A percentile compares a stretch with the other conserved stretches of the same genome.
Evolutionary conservation across 1,139 yeast genomes (phyloP).

Genomic region (Zygosaccharomyces pseudobailii): DNA sequence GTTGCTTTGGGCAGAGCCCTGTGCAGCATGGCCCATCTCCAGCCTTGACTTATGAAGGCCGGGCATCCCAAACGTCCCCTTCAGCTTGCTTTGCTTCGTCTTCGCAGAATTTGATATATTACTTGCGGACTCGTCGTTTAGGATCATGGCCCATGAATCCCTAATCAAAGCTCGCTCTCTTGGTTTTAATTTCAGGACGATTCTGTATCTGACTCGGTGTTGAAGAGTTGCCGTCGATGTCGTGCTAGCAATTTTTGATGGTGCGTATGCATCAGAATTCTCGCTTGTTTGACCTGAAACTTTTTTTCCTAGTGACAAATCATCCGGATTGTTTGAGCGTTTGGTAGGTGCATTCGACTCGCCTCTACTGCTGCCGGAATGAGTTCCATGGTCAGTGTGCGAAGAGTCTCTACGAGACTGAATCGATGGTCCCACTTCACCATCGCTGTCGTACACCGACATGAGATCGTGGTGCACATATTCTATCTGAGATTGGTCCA

Average conservation of each 20-base stretch:
- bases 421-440: neutral
- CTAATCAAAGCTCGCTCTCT: conserved; percentile 39
- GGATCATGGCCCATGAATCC: conserved; percentile 39
- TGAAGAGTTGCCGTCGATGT: conserved; percentile 12
- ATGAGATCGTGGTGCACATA: conserved; percentile 18
- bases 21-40: neutral
- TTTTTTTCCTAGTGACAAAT: neutral
- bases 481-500: conserved; percentile 22
- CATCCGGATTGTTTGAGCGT: neutral
- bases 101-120: neutral
- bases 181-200: conserved; percentile 33
- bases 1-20: conserved; percentile 5
- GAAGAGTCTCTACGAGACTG: neutral
- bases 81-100: conserved; percentile 2
- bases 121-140: conserved; percentile 26
- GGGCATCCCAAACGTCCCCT: neutral
- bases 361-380: neutral
- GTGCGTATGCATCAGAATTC: conserved; percentile 7
- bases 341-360: neutral
- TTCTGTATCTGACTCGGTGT: conserved; percentile 24
- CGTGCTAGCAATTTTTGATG: conserved; percentile 9
- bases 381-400: neutral
- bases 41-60: conserved; percentile 1
- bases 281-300: conserved; percentile 3
- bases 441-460: conserved; percentile 9